Evolutionary conservation across 306 rosid genomes (phyloP), one percentile per base, ranked within the genome.

Genomic region (Spatholobus suberectus): DNA sequence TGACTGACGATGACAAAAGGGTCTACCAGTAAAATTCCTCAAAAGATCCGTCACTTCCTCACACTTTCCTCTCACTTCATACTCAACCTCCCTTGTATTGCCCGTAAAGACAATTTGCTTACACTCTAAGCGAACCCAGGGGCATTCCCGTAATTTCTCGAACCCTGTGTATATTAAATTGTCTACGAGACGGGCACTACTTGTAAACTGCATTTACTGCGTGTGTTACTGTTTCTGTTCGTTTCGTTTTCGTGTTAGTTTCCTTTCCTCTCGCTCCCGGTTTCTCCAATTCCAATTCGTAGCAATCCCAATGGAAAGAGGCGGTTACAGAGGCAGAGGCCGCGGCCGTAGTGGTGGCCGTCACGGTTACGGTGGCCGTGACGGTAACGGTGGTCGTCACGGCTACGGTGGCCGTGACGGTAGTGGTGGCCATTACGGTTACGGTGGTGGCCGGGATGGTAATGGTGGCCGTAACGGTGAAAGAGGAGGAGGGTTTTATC

Each of bases 241-340:
- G 1, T 4, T 37, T 18, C 8, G 11, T 14, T 20, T 15, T 38
- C 5, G 9, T 40, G 11, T 8, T 4, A 1, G 1, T 41, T 51
- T 59, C 0, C 1, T n/a, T n/a, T n/a, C n/a, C n/a, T n/a, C n/a
- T 62, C 10, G 65, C 84, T 84, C 87, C 83, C 76, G 6, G 2
- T 54, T 77, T 6, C 86, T 87, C 86, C 83, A 59, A 77, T 63
- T 87, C 86, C 83, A 59, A 41, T 70, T 18, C 34, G 6, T 1
- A 14, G 29, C 37, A 8, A 14, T 70, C 11, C 32, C 68, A 52
- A 82, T 82, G 86, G 86, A 82, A 41, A 43, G 81, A 82, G 32
- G 44, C 55, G 54, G 68, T 73, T 81, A 47, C 69, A 81, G 58
- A 23, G 44, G 47, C 43, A 4, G 26, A 9, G 32, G n/a, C n/a